Evolutionary conservation across 768 basidiomycete genomes (phyloP), one percentile per base, ranked within the genome.

Genomic region (Baorangia bicolor): DNA sequence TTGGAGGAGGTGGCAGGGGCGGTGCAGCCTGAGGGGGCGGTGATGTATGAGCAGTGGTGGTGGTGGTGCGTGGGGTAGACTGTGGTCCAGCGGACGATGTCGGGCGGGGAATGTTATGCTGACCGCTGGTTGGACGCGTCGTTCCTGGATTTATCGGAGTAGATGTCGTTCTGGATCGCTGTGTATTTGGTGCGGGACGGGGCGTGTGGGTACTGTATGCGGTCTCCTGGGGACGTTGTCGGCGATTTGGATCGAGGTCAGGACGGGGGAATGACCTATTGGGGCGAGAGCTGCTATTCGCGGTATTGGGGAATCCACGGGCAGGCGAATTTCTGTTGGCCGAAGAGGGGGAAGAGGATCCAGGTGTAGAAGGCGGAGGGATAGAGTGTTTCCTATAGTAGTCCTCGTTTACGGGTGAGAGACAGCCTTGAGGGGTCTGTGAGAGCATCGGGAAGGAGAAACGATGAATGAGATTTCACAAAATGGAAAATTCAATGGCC

Each of bases 341-440:
- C 11, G 69, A 49, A 53, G 66, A 48, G 5, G 58, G 16, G n/a
- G 52, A 25, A 5, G 60, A 56, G 34, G 65, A 20, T 44, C 55
- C 52, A 10, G 55, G 35, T 8, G 57, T 18, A 21, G 60, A 53
- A 34, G 27, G 33, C 10, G 56, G 55, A 5, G 72, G 70, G 1
- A 72, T 67, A 8, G 60, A 67, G 41, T 72, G 52, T 49, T 65
- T 64, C 47, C 72, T 69, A 28, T 72, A 72, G 25, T 67, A 57
- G 2, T 85, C 85, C 77, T 92, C 90, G 50, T 88, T 81, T 10
- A 67, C 73, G 4, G 71, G 70, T 2, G 81, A 68, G 30, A 92
- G 74, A 65, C 88, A 90, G 2, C 89, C 88, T 61, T 84, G 81
- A 18, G 69, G 62, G 12, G 69, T 79, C 88, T 90, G 25, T 38